Base-by-base conservation (phyloP, 2,329 filamentous ascomycete genomes). In the Hypoxylon sp. region DNA sequence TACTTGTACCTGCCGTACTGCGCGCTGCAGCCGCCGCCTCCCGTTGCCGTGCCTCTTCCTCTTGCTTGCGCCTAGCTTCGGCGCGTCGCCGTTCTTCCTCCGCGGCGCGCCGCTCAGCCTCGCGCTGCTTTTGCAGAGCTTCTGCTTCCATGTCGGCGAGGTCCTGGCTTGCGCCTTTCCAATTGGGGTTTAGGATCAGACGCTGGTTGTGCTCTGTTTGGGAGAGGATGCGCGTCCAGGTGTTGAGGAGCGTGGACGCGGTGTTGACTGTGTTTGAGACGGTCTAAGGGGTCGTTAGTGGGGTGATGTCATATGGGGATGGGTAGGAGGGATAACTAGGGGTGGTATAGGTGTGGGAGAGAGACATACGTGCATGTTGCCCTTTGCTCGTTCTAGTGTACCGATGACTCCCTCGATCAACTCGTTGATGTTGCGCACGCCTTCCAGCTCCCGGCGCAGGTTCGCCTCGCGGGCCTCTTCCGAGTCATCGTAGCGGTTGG, bases 131-230 rank as follows among this genome's bases (percentile, higher is more conserved):
- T 69, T 90, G 83, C 11, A 90, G 79, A 2, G 90, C 90, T 78
- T 98, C 95, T 60, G 90, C 91, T 80, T 98, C 95, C 62, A 94
- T 88, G 68, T 97, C 94, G n/a, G 89, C 86, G 42, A 97, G 81
- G 81, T 99, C 96, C 76, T 95, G 90, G 3, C 89, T 92, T 30
- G 95, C 92, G 63, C 96, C 96, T 77, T 95, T 91, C 94, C 95
- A 99, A 65, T 89, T 85, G 1, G 94, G 92, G 77, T 97, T 92
- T 50, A 98, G 86, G 49, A 99, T 91, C 56, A 99, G 85, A 25
- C 96, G 90, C 80, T 98, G 95, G 78, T 97, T 98, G 81, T 99
- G 96, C 81, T 99, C 96, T 3, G 96, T 98, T 81, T 99, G 96
- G 6, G 94, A 96, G 11, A 99, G 88, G 72, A 99, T 98, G 58